These are phyloP conservation scores for Dendrobium officinale DNA, from an alignment of 106 monocot species.

Conservation along the genomic window DNA sequence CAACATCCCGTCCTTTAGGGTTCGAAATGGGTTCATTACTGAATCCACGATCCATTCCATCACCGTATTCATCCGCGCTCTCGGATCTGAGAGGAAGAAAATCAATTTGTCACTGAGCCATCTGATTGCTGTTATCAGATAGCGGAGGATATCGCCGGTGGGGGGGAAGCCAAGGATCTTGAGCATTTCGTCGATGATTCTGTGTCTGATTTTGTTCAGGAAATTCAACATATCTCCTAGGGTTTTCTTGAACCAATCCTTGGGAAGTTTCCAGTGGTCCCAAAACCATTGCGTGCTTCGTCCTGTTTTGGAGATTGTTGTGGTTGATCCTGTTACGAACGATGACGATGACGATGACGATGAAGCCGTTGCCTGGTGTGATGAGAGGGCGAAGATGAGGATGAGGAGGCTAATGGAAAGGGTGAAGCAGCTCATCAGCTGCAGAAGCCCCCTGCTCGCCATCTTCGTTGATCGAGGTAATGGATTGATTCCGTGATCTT, in stretches of 20 bases:
- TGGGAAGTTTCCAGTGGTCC: neutral
- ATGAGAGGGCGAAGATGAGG: neutral
- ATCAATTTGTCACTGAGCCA: neutral
- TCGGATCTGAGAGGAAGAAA: neutral
- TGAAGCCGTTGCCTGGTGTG: neutral
- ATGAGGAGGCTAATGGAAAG: neutral
- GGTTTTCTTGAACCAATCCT: neutral
- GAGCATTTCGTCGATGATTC: neutral
- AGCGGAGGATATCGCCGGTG: neutral
- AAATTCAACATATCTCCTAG: neutral
- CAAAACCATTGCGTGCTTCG: no score
- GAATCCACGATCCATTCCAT: conserved; percentile 5
- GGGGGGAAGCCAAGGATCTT: neutral
- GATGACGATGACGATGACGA: neutral
- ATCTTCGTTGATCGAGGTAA: no score
- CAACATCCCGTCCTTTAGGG: neutral
- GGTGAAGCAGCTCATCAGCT: no score
- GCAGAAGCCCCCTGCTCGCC: no score
- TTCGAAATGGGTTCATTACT: neutral
- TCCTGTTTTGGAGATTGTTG: neutral
- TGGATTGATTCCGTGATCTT: no score
- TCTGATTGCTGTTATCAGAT: neutral
- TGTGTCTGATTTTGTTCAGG: neutral
- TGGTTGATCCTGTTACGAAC: neutral
- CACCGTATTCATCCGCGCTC: neutral